Evolutionary conservation across 495 filamentous ascomycete species (phyloP).

Genomic region (Penicillium diatomitis): DNA sequence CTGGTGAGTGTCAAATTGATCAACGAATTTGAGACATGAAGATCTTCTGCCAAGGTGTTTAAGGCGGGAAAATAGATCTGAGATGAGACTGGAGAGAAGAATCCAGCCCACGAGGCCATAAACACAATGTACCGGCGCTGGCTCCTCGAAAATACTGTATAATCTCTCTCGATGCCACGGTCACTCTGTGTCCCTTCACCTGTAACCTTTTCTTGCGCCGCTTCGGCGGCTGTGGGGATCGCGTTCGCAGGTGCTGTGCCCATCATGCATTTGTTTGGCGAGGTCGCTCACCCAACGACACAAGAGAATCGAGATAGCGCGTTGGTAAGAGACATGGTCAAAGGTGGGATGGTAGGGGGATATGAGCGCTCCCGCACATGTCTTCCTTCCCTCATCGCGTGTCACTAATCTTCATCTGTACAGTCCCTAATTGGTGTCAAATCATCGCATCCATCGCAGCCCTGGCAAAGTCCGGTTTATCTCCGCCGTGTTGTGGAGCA

Average conservation of each 20-base stretch:
- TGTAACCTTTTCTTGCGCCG: not conserved
- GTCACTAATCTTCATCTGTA: slow-evolving; percentile 1
- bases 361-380: too few relatives aligned
- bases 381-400: too few relatives aligned
- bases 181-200: slow-evolving; percentile 3
- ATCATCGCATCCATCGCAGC: not conserved
- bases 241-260: too few relatives aligned
- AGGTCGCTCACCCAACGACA: too few relatives aligned
- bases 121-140: slow-evolving; percentile 38
- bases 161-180: slow-evolving; percentile 14
- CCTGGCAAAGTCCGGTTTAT: not conserved
- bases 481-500: slow-evolving; percentile 6
- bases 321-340: too few relatives aligned
- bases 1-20: slow-evolving; percentile 65
- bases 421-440: not conserved
- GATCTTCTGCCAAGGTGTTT: slow-evolving; percentile 46
- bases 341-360: too few relatives aligned
- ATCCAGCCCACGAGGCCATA: slow-evolving; percentile 54
- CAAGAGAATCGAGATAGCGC: not conserved
- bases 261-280: too few relatives aligned
- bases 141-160: slow-evolving; percentile 17
- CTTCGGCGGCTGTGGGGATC: not conserved
- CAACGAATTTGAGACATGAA: slow-evolving; percentile 48
- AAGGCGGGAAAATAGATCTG: slow-evolving; percentile 72
- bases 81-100: slow-evolving; percentile 62